A percentile compares a stretch with the other conserved stretches of the same genome.
Evolutionary conservation across 768 basidiomycete species (phyloP).

Genomic region (Dioszegia crocea): DNA sequence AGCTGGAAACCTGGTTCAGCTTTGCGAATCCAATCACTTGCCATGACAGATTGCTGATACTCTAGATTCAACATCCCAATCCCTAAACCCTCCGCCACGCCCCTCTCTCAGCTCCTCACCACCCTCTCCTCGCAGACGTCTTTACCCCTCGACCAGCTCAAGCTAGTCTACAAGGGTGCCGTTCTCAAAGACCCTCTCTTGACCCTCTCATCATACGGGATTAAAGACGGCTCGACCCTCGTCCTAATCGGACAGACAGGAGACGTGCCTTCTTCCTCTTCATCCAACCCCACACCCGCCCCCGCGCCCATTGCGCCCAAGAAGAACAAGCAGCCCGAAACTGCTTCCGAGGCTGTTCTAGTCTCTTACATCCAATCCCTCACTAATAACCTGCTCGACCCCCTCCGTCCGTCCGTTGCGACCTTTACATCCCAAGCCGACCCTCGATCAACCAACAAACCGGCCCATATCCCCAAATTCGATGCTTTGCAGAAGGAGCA

Average conservation of each 20-base stretch:
- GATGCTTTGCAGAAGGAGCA: conserved; percentile 53
- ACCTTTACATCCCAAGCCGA: conserved; percentile 30
- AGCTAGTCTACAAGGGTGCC: conserved; percentile 83
- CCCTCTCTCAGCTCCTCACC: conserved; percentile 41
- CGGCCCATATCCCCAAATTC: conserved; percentile 35
- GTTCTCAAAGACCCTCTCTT: conserved; percentile 74
- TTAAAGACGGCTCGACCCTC: conserved; percentile 66
- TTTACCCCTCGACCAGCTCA: conserved; percentile 66
- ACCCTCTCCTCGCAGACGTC: conserved; percentile 71
- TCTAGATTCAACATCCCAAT: conserved; percentile 48
- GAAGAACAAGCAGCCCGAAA: conserved; percentile 38
- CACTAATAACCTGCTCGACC: conserved; percentile 18
- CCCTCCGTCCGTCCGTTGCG: conserved; percentile 24
- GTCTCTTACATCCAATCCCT: conserved; percentile 29
- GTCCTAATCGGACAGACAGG: conserved; percentile 61
- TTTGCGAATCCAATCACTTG: no score
- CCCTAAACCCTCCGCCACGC: conserved; percentile 42
- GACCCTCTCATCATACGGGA: conserved; percentile 70
- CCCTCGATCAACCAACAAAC: conserved; percentile 28
- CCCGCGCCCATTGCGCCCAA: conserved; percentile 11
- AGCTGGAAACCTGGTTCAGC: no score
- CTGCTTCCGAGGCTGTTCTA: conserved; percentile 30
- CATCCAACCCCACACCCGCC: conserved; percentile 8
- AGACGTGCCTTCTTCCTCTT: conserved; percentile 25
- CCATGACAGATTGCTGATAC: not conserved